These are phyloP conservation scores for Ulota crispa DNA, from an alignment of 225 moss, liverwort and hornwort genomes.

Conservation along the genomic window DNA sequence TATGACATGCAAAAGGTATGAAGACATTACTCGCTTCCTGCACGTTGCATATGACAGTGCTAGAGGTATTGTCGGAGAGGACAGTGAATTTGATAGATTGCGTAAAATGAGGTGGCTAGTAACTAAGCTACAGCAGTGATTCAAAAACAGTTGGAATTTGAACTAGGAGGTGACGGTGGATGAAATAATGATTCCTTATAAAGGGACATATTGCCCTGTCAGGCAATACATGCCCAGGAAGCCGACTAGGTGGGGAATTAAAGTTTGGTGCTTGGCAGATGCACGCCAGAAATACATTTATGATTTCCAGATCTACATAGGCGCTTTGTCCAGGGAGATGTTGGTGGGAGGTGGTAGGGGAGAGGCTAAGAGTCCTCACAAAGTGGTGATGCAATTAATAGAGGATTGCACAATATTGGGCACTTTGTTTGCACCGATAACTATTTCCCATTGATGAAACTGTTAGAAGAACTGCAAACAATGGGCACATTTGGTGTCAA, in stretches of 20 bases:
- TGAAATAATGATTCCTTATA: background rate
- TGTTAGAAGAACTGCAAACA: no score
- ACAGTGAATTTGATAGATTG: background rate
- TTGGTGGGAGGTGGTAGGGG: background rate
- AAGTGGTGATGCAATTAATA: background rate
- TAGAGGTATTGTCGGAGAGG: background rate
- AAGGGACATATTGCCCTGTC: no score
- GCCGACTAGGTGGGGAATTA: no score
- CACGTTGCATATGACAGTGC: background rate
- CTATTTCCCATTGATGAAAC: background rate
- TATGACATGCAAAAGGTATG: background rate
- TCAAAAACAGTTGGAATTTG: background rate
- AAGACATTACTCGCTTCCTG: background rate
- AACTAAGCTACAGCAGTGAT: background rate
- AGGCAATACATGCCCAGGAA: no score
- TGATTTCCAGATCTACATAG: background rate
- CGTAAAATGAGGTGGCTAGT: background rate
- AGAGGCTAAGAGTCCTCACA: background rate
- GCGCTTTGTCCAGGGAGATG: background rate
- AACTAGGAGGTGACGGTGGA: background rate
- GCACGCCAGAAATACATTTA: background rate
- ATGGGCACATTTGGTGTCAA: background rate
- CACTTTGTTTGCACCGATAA: background rate
- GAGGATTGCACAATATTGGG: background rate
- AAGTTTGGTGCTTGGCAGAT: background rate